These are phyloP conservation scores for Symbiotaphrina buchneri DNA, from an alignment of 495 filamentous ascomycete genomes.

Conservation along the genomic window DNA sequence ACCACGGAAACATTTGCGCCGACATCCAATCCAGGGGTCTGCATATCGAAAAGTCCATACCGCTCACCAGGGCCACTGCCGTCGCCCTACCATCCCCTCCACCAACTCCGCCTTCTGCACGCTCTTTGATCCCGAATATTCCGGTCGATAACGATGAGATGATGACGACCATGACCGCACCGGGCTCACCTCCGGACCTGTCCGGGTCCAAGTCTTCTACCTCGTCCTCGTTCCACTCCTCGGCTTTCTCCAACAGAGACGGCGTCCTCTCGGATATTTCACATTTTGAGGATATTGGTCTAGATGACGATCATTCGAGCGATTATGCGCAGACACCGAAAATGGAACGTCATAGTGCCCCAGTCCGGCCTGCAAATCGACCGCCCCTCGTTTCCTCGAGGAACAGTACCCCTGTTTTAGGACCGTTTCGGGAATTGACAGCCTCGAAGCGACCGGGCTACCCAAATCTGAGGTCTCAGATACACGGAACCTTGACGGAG, in stretches of 20 bases:
- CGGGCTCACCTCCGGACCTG: slow-evolving; percentile 65
- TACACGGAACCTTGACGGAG: slow-evolving; percentile 10
- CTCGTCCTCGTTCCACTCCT: slow-evolving; percentile 70
- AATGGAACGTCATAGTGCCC: background rate
- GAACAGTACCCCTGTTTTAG: slow-evolving; percentile 1
- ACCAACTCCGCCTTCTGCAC: no score
- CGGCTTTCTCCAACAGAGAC: slow-evolving; percentile 44
- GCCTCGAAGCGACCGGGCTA: slow-evolving; percentile 11
- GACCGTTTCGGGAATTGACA: slow-evolving; percentile 10
- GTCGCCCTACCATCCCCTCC: no score
- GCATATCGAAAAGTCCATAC: no score
- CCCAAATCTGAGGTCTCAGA: slow-evolving; percentile 15
- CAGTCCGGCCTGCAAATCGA: slow-evolving; percentile 1
- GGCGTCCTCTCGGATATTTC: slow-evolving; percentile 41
- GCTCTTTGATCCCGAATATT: no score
- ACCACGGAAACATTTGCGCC: no score
- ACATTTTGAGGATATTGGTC: slow-evolving; percentile 85
- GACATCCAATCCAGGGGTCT: no score
- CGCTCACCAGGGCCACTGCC: no score
- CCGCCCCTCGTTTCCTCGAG: slow-evolving; percentile 1
- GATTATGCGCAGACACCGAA: slow-evolving; percentile 1
- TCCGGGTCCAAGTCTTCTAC: slow-evolving; percentile 77
- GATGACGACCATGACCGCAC: slow-evolving; percentile 18
- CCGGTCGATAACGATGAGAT: slow-evolving; percentile 1
- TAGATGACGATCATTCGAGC: slow-evolving; percentile 37